phyloP scores from a whole-genome alignment of 2,329 filamentous ascomycete genomes.

The Domatiomyces globalis region DNA sequence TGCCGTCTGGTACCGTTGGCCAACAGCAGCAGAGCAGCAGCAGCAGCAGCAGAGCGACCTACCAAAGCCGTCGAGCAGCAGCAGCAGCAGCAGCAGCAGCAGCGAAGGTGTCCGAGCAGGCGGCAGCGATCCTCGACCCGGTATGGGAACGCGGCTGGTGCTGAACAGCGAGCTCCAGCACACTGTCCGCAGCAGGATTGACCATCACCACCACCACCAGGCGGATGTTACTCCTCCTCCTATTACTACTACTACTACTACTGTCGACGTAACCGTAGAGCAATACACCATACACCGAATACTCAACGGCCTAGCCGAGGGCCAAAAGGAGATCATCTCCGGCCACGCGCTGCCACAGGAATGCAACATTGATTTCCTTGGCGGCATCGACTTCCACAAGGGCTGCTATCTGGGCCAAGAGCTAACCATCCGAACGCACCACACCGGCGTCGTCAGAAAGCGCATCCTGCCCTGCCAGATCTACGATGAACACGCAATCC shows the following conservation, averaged over 20 bases:
- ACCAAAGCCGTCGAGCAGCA: too few relatives aligned
- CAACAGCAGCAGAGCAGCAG: neutral
- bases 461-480: conserved; percentile 68
- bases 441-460: conserved; percentile 86
- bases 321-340: conserved; percentile 59
- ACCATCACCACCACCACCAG: conserved; percentile 2
- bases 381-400: conserved; percentile 82
- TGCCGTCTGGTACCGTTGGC: conserved; percentile 15
- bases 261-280: conserved; percentile 33
- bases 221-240: too few relatives aligned
- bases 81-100: neutral
- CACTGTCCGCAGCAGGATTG: conserved; percentile 1
- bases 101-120: conserved; percentile 1
- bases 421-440: conserved; percentile 85
- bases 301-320: conserved; percentile 69
- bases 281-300: conserved; percentile 66
- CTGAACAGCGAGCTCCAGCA: conserved; percentile 1
- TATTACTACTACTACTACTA: neutral
- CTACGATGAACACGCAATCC: conserved; percentile 36
- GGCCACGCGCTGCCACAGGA: conserved; percentile 71
- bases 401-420: conserved; percentile 97
- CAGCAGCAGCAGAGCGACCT: neutral
- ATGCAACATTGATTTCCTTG: conserved; percentile 73
- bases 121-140: conserved; percentile 11
- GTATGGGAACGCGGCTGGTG: conserved; percentile 11